Evolutionary conservation across 805 yeast genomes (phyloP).

Genomic region (Metschnikowia gruessii): DNA sequence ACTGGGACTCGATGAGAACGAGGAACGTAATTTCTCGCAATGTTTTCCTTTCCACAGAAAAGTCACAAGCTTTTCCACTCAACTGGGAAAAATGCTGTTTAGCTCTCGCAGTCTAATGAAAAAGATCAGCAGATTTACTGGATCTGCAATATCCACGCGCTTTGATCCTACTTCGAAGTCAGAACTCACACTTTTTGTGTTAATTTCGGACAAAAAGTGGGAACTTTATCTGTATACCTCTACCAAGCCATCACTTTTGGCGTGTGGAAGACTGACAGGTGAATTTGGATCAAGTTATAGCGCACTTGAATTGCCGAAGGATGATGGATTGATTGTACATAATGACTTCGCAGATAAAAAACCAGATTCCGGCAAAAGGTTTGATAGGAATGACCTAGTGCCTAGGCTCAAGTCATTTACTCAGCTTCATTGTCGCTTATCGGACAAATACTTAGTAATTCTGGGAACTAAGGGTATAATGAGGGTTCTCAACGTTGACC

Average conservation of each 20-base stretch:
- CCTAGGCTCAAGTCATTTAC: slow-evolving; percentile 51
- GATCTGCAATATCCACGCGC: slow-evolving; percentile 31
- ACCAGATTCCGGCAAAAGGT: background rate
- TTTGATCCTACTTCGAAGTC: slow-evolving; percentile 43
- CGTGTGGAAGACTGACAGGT: slow-evolving; percentile 68
- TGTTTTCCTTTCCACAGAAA: slow-evolving; percentile 81
- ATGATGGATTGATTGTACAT: slow-evolving; percentile 26
- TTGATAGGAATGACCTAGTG: background rate
- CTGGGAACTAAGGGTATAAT: slow-evolving; percentile 73
- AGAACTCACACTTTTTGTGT: slow-evolving; percentile 60
- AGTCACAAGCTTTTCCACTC: slow-evolving; percentile 52
- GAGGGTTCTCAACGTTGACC: slow-evolving; percentile 55
- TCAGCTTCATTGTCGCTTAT: slow-evolving; percentile 55
- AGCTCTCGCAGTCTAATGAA: slow-evolving; percentile 24
- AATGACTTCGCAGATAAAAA: slow-evolving; percentile 25
- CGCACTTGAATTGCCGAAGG: slow-evolving; percentile 19
- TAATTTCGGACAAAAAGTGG: slow-evolving; percentile 69
- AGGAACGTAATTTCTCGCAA: slow-evolving; percentile 67
- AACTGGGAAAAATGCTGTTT: slow-evolving; percentile 41
- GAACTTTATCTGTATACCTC: slow-evolving; percentile 58
- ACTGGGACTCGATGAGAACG: slow-evolving; percentile 31
- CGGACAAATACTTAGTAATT: slow-evolving; percentile 58
- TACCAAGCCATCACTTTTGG: slow-evolving; percentile 50
- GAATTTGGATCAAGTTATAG: slow-evolving; percentile 55
- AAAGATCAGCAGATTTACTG: slow-evolving; percentile 27